A percentile compares a stretch with the other conserved stretches of the same genome.
These are phyloP conservation scores for Phytophthora fragariaefolia DNA, from an alignment of 352 stramenopile genomes.

Conservation along the genomic window DNA sequence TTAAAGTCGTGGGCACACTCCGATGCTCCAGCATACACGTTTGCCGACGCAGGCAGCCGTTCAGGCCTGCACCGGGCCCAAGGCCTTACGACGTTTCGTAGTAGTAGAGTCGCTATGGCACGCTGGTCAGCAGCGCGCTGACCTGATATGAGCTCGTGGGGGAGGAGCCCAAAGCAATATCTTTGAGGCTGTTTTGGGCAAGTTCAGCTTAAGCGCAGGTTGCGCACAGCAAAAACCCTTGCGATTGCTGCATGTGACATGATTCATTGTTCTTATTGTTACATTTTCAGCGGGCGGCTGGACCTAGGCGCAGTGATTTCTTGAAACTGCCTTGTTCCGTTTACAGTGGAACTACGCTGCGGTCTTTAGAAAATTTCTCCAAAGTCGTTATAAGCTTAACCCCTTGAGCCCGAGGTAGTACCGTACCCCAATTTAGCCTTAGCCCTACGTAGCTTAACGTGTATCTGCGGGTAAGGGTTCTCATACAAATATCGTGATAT, in stretches of 20 bases:
- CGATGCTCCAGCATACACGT: not conserved
- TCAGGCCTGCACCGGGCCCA: not conserved
- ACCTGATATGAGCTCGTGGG: slow-evolving; percentile 4
- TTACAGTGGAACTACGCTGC: no score
- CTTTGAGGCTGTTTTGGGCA: not conserved
- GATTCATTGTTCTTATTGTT: not conserved
- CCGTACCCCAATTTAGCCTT: no score
- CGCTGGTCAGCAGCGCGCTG: not conserved
- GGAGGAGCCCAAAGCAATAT: slow-evolving; percentile 1
- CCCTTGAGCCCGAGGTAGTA: no score
- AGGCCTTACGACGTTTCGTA: not conserved
- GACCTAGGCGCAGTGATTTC: no score
- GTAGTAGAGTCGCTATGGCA: not conserved
- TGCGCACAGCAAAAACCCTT: not conserved
- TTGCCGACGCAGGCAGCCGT: no score
- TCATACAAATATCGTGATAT: no score
- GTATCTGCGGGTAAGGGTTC: no score
- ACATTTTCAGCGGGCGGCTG: no score
- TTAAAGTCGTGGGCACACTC: not conserved
- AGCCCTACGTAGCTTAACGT: no score
- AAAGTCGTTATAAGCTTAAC: no score
- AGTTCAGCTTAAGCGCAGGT: not conserved
- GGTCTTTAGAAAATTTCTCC: no score
- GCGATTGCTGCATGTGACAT: not conserved
- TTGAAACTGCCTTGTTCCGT: no score